Evolutionary conservation across 2,329 filamentous ascomycete genomes (phyloP).

Genomic region (Blastomyces emzantsi): DNA sequence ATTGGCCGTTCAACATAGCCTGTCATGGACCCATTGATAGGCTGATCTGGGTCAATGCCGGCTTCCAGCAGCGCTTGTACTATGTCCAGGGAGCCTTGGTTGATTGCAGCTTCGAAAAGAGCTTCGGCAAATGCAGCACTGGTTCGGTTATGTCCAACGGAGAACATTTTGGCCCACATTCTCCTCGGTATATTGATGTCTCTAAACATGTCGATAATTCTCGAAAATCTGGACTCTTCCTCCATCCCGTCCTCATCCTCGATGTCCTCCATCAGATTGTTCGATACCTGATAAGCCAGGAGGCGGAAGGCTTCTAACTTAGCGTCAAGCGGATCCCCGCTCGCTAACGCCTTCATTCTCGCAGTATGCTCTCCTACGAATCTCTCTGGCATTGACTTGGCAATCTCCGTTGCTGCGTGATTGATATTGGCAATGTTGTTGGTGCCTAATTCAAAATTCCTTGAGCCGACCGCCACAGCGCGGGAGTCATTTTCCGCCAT

Average conservation of each 20-base stretch:
- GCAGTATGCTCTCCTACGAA: background rate
- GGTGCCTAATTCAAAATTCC: background rate
- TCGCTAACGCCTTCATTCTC: background rate
- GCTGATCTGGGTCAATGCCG: background rate
- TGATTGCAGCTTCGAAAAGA: slow-evolving; percentile 4
- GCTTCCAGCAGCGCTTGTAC: background rate
- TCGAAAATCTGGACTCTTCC: background rate
- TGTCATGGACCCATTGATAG: background rate
- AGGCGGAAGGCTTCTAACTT: slow-evolving; percentile 5
- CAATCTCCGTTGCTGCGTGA: background rate
- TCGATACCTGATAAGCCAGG: background rate
- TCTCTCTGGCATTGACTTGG: slow-evolving; percentile 1
- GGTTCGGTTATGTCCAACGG: background rate
- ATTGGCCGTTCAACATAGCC: background rate
- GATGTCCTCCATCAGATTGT: slow-evolving; percentile 1
- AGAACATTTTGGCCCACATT: slow-evolving; percentile 2
- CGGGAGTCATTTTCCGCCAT: background rate
- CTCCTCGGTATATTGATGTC: background rate
- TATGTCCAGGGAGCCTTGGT: background rate
- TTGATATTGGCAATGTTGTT: background rate
- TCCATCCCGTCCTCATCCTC: background rate
- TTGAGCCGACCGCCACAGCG: background rate
- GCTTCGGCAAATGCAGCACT: background rate
- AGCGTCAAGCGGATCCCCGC: background rate
- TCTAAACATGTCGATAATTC: slow-evolving; percentile 2